Evolutionary conservation across 2,329 filamentous ascomycete species (phyloP), one percentile per base, ranked within the genome.

Genomic region (Sordariomycetes sp.): DNA sequence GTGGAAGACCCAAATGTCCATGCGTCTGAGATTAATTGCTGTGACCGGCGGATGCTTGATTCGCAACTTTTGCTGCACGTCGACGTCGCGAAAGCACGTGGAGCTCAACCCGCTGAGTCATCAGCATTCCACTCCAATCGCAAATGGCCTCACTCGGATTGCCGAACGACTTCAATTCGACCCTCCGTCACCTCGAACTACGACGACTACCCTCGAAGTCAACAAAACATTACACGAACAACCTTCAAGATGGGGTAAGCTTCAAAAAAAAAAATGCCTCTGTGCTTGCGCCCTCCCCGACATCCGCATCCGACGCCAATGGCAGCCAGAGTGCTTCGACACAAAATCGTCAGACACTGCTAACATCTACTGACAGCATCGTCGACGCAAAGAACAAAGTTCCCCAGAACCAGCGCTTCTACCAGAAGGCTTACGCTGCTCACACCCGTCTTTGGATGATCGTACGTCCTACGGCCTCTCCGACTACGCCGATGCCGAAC

Each of bases 311-410:
- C 32, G 12, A 11, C 10, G 30, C 8, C 48, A 52, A 51, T 54
- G 44, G 46, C 42, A 33, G 37, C 12, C 15, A 7, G 10, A 4
- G 17, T 16, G 4, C 3, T 8, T 33, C 14, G 17, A 14, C 31
- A 24, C 21, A 15, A 14, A 9, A 28, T 34, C 16, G 26, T 23
- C 11, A 15, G 24, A 21, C 21, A 24, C 27, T 20, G 32, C 32
- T 34, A 27, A 38, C 21, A 7, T 24, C 12, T n/a, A 8, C 38
- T 35, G 32, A 37, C 47, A 74, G 72, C 54, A 52, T 79, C 55
- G 46, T 86, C 66, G 68, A 84, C 72, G 78, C 79, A 59, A 71
- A 74, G 58, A 90, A 90, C 75, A 74, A 72, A 53, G 83, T 88
- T 51, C 81, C 82, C 37, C 51, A 82, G 55, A 72, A 82, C 66